Evolutionary conservation across 805 yeast genomes (phyloP).

Genomic region (Middelhovenomyces tepae): DNA sequence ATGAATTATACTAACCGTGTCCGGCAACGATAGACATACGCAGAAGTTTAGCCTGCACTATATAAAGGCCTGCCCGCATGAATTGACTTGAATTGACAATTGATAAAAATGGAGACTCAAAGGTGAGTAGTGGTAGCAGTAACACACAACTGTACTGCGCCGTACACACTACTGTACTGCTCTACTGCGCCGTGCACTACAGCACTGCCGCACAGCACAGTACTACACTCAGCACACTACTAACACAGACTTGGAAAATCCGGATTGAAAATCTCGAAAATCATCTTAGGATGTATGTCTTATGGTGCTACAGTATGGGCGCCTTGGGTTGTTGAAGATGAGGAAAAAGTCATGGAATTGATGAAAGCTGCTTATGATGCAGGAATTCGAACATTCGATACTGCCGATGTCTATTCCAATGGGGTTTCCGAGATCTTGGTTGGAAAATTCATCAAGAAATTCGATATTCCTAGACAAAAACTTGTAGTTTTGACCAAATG

Average conservation of each 20-base stretch:
- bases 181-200: too few relatives aligned
- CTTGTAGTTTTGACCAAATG: slow-evolving; percentile 49
- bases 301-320: slow-evolving; percentile 32
- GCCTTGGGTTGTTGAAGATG: slow-evolving; percentile 38
- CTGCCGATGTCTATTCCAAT: slow-evolving; percentile 37
- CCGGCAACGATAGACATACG: too few relatives aligned
- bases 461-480: slow-evolving; percentile 43
- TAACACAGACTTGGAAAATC: slow-evolving; percentile 33
- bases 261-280: slow-evolving; percentile 30
- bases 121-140: too few relatives aligned
- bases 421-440: slow-evolving; percentile 45
- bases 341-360: slow-evolving; percentile 35
- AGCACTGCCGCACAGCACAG: too few relatives aligned
- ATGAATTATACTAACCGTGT: too few relatives aligned
- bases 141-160: too few relatives aligned
- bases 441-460: slow-evolving; percentile 46
- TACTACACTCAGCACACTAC: too few relatives aligned
- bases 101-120: too few relatives aligned
- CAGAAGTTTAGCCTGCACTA: too few relatives aligned
- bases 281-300: slow-evolving; percentile 35
- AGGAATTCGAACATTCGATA: slow-evolving; percentile 39
- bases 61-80: too few relatives aligned
- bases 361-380: slow-evolving; percentile 38
- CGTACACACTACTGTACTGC: too few relatives aligned
- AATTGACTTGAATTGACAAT: too few relatives aligned